Percentiles rank a stretch among this genome's conserved stretches.
These are phyloP conservation scores for Chrysophaeum taylorii DNA, from an alignment of 352 stramenopile genomes.

Conservation along the genomic window DNA sequence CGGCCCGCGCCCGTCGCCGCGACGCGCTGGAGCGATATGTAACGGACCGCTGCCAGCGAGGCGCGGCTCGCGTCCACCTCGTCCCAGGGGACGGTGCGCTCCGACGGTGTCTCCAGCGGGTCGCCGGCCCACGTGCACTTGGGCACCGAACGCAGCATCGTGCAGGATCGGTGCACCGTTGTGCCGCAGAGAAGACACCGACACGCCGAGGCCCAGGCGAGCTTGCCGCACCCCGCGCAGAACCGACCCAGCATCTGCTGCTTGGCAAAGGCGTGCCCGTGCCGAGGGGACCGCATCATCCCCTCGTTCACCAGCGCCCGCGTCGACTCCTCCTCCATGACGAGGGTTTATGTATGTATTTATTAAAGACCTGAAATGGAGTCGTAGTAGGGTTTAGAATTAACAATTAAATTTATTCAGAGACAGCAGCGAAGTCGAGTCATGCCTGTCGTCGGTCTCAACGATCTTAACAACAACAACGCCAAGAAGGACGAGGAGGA, in stretches of 20 bases:
- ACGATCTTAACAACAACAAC: too few relatives aligned
- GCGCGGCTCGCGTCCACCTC: neutral
- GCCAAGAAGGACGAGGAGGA: slow-evolving; percentile 10
- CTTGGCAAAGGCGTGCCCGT: neutral
- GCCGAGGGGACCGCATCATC: neutral
- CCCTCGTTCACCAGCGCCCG: neutral
- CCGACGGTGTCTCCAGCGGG: neutral
- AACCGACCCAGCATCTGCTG: neutral
- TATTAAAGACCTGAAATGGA: too few relatives aligned
- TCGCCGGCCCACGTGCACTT: neutral
- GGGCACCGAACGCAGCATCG: neutral
- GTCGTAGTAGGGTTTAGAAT: neutral
- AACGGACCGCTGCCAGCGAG: too few relatives aligned
- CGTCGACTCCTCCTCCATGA: neutral
- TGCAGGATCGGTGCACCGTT: neutral
- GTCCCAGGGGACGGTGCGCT: neutral
- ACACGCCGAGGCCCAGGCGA: neutral
- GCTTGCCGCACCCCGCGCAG: neutral
- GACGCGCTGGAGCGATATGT: too few relatives aligned
- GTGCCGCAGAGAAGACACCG: neutral
- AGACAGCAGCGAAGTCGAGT: neutral
- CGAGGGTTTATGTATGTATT: too few relatives aligned
- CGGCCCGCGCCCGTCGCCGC: neutral
- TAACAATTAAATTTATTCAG: neutral
- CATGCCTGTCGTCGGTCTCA: slow-evolving; percentile 1